These are phyloP conservation scores for Saturnispora quitensis DNA, from an alignment of 805 yeast genomes.

Conservation along the genomic window DNA sequence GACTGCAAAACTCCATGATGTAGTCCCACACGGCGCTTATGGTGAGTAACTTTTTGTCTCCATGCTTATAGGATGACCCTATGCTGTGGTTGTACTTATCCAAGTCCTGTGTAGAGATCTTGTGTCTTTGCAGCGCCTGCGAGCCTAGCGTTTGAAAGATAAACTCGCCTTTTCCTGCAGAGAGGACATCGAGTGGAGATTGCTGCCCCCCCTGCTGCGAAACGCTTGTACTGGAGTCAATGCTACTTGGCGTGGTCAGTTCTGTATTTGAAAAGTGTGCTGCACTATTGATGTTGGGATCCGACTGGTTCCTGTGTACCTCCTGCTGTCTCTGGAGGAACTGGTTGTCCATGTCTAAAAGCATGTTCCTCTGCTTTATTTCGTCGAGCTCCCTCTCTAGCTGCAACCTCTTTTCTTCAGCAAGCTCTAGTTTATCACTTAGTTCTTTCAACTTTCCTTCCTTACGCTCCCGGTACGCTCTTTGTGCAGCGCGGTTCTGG, in stretches of 20 bases:
- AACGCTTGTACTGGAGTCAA: neutral
- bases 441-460: constrained; percentile 64
- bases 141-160: constrained; percentile 16
- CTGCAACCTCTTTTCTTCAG: constrained; percentile 40
- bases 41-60: constrained; percentile 45
- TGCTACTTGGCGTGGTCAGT: neutral
- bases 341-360: constrained; percentile 56
- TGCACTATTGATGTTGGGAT: neutral
- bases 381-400: constrained; percentile 34
- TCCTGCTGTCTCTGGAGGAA: constrained; percentile 23
- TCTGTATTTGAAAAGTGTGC: neutral
- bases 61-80: constrained; percentile 16
- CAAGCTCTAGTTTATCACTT: constrained; percentile 45
- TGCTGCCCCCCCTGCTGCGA: neutral
- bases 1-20: constrained; percentile 39
- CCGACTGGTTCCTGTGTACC: neutral
- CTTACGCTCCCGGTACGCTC: constrained; percentile 78
- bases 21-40: constrained; percentile 82
- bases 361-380: constrained; percentile 42
- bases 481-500: constrained; percentile 79
- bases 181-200: constrained; percentile 17
- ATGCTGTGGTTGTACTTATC: constrained; percentile 12
- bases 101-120: constrained; percentile 4
- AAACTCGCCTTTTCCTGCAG: constrained; percentile 19
- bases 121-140: constrained; percentile 6